Conservation (phyloP, 192 early-diverging fungal genomes). For the Coemansia sp. region DNA sequence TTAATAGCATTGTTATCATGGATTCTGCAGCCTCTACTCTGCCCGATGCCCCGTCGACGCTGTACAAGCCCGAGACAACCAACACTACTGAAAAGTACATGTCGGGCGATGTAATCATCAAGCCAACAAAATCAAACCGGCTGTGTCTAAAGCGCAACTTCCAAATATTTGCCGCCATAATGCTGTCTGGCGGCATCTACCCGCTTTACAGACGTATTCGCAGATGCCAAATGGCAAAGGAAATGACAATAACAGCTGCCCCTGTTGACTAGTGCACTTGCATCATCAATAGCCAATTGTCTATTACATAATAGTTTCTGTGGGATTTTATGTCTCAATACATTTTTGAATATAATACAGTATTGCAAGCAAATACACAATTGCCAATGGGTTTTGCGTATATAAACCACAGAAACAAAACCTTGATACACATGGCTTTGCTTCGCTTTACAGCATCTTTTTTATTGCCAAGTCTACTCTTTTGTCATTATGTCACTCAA, state of each 20-base stretch:
- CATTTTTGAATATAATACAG: too few species aligned
- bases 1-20: not conserved
- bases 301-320: too few species aligned
- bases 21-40: not conserved
- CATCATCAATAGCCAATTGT: too few species aligned
- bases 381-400: too few species aligned
- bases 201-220: slow-evolving; percentile 28
- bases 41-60: slow-evolving; percentile 3
- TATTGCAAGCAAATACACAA: too few species aligned
- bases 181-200: slow-evolving; percentile 20
- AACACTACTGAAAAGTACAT: slow-evolving; percentile 4
- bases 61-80: not conserved
- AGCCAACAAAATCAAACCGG: not conserved
- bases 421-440: too few species aligned
- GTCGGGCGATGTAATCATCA: not conserved
- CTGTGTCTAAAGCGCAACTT: slow-evolving; percentile 1
- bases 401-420: too few species aligned
- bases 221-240: slow-evolving; percentile 21
- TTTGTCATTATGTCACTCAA: too few species aligned
- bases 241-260: not conserved
- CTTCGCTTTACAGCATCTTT: too few species aligned
- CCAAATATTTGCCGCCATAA: slow-evolving; percentile 4
- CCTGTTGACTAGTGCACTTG: too few species aligned
- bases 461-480: too few species aligned
- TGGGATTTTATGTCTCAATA: too few species aligned